Conservation (phyloP, 108 stramenopile genomes). For the Cyclotella atomus region DNA sequence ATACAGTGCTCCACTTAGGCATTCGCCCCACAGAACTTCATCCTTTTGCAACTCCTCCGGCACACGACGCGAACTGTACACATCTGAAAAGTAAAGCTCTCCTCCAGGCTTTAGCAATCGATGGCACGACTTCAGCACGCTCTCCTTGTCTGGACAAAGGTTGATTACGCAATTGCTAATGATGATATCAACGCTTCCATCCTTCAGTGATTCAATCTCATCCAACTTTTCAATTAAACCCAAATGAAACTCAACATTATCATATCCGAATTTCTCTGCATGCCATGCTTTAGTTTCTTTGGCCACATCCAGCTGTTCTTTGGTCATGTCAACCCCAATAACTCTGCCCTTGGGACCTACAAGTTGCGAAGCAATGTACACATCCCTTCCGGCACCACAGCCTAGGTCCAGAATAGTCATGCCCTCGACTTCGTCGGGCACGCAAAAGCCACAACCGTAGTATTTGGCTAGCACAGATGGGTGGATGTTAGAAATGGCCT, state of each 20-base stretch:
- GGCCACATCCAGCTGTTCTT: constrained; percentile 93
- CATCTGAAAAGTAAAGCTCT: constrained; percentile 97
- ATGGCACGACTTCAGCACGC: constrained; percentile 88
- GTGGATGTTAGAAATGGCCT: constrained; percentile 81
- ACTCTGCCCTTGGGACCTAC: constrained; percentile 89
- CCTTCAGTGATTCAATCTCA: constrained; percentile 70
- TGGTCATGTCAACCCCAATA: constrained; percentile 98
- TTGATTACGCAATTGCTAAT: constrained; percentile 99
- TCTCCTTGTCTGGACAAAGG: constrained; percentile 94
- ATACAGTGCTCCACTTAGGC: constrained; percentile 93
- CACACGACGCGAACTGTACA: constrained; percentile 92
- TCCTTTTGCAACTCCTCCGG: constrained; percentile 76
- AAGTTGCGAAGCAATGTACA: constrained; percentile 91
- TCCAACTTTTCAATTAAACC: constrained; percentile 90
- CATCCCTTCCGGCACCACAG: constrained; percentile 94
- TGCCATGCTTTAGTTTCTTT: constrained; percentile 78
- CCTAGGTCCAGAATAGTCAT: constrained; percentile 91
- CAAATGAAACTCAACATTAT: constrained; percentile 91
- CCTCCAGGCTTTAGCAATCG: constrained; percentile 92
- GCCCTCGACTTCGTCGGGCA: constrained; percentile 89
- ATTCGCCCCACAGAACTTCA: constrained; percentile 95
- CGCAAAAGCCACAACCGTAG: constrained; percentile 95
- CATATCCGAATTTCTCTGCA: constrained; percentile 87
- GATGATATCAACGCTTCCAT: constrained; percentile 91
- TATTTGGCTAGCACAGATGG: constrained; percentile 86